A percentile compares a stretch with the other conserved stretches of the same genome.
Evolutionary conservation across 208 protist species (phyloP).

Genomic region (Crithidia fasciculata): DNA sequence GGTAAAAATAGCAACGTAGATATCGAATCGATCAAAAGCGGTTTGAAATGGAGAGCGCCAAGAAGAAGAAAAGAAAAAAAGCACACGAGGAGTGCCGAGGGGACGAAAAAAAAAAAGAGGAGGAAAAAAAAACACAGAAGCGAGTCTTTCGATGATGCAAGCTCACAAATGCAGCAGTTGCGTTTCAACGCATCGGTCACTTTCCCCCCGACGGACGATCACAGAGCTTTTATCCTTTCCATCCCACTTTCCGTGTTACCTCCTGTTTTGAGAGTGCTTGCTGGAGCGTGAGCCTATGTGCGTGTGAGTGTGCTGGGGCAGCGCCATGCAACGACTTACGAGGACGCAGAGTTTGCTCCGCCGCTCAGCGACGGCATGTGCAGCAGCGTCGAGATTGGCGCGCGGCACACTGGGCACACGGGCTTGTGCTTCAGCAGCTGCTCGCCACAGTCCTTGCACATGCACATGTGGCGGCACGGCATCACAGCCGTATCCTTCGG

Average conservation of each 20-base stretch:
- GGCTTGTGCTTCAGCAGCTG: slow-evolving; percentile 91
- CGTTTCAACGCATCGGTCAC: too few relatives aligned
- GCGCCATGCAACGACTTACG: background rate
- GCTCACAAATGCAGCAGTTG: too few relatives aligned
- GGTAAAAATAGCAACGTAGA: background rate
- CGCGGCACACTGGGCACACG: slow-evolving; percentile 95
- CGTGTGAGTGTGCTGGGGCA: background rate
- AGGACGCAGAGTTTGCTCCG: background rate
- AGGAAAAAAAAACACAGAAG: background rate
- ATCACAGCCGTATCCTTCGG: slow-evolving; percentile 91
- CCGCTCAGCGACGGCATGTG: slow-evolving; percentile 76
- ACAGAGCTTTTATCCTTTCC: too few relatives aligned
- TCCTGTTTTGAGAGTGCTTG: too few relatives aligned
- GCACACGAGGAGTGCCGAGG: background rate
- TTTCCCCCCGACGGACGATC: too few relatives aligned
- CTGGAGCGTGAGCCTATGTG: background rate
- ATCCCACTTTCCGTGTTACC: too few relatives aligned
- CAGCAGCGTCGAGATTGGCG: slow-evolving; percentile 85
- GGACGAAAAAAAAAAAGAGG: background rate
- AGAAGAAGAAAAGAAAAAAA: slow-evolving; percentile 13
- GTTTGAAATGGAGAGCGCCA: background rate
- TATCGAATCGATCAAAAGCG: background rate
- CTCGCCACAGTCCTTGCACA: slow-evolving; percentile 94
- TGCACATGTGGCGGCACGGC: slow-evolving; percentile 95
- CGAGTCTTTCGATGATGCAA: too few relatives aligned